Base-by-base conservation (phyloP, 495 filamentous ascomycete species). In the Penicillium egyptiacum region DNA sequence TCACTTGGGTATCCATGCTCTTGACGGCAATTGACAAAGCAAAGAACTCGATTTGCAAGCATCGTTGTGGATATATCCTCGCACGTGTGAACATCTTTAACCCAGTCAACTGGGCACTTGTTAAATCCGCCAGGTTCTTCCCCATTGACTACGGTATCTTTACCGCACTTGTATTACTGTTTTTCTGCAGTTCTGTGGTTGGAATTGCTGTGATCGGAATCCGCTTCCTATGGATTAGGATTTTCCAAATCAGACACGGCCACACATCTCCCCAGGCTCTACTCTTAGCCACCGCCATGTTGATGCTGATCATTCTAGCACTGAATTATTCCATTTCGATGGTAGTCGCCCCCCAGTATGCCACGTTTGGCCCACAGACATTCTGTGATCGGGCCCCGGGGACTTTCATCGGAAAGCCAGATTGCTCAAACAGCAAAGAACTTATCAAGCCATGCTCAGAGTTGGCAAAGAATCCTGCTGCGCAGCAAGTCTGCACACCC, bases 21-120 rank as follows among this genome's bases (percentile, higher is more conserved):
- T 85, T 98, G 65, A 98, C 93, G 0, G 86, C 86, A 57, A 92
- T 97, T 68, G 94, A 98, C 79, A 98, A 98, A 74, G 89, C 91
- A 17, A 91, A 87, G 63, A 97, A 98, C 73, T 96, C 91, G 0
- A 70, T 94, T 59, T 98, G 94, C 84, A 91, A 92, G 69, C 78
- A 84, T 52, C 84, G 84, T 63, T 98, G 94, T 72, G 94, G 94
- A 35, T 98, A 96, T 73, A 88, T 98, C 50, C 84, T 98, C n/a
- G 88, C 86, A 28, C 85, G 91, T 59, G 87, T 93, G 69, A 90
- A 93, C 66, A 83, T 96, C 55, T 96, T 96, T 78, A 93, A 98
- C 69, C 95, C 94, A 2, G 76, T 96, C 61, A 98, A 98, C 76
- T 95, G 86, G 83, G 79, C 94, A 40, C 87, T 98, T 54, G 86